These are phyloP conservation scores for Crithidia brevicula DNA, from an alignment of 208 protist species.

Conservation along the genomic window DNA sequence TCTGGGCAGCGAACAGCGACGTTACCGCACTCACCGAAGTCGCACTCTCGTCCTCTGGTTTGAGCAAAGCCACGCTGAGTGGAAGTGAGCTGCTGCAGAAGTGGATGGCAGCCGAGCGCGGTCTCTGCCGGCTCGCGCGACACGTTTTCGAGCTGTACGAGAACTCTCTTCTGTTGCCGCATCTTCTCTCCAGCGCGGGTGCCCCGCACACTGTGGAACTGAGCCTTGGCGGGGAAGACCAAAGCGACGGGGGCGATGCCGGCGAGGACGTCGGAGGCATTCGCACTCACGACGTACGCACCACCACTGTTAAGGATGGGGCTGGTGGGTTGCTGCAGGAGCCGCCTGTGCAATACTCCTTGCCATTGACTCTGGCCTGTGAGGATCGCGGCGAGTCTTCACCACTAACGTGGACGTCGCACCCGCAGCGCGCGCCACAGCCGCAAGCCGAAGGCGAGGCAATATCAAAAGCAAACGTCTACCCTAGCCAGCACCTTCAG, in stretches of 20 bases:
- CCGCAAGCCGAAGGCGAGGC: too few species aligned
- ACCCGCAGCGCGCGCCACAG: neutral
- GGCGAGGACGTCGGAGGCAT: neutral
- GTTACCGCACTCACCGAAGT: neutral
- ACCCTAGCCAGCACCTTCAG: neutral
- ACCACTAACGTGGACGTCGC: neutral
- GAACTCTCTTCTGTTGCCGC: constrained; percentile 32
- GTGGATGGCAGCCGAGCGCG: neutral
- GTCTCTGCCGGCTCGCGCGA: neutral
- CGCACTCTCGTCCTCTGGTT: neutral
- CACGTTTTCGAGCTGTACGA: constrained; percentile 23
- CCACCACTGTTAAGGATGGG: too few species aligned
- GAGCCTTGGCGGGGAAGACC: neutral
- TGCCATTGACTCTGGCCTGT: too few species aligned
- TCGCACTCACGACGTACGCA: neutral
- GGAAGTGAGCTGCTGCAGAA: neutral
- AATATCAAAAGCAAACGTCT: too few species aligned
- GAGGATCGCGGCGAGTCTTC: too few species aligned
- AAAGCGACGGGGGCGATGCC: neutral
- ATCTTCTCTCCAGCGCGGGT: constrained; percentile 10
- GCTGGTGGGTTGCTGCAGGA: too few species aligned
- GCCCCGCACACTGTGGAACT: neutral
- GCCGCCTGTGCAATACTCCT: too few species aligned
- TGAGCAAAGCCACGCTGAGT: too few species aligned
- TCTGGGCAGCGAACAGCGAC: constrained; percentile 1